These are phyloP conservation scores for Lavandula angustifolia DNA, from an alignment of 257 asterid species.

Conservation along the genomic window DNA sequence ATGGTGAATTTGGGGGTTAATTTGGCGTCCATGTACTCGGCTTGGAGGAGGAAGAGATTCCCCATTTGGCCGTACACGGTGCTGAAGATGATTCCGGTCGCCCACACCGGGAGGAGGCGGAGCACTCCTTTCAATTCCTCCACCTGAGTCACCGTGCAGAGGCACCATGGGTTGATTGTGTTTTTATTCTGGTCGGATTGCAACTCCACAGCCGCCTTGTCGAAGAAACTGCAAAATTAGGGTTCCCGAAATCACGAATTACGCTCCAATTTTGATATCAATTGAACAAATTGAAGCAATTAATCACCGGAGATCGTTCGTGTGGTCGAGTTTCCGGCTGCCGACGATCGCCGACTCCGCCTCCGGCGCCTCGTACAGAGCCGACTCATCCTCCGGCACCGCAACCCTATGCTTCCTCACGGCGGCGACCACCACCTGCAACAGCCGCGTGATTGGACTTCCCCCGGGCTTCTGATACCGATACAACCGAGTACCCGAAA, in stretches of 20 bases:
- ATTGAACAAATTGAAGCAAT: too few species aligned
- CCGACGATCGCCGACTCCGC: slow-evolving; percentile 53
- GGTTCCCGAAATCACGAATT: too few species aligned
- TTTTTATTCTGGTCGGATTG: slow-evolving; percentile 40
- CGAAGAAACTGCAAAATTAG: slow-evolving; percentile 78
- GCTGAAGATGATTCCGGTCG: slow-evolving; percentile 65
- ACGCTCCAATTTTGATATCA: too few species aligned
- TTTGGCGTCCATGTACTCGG: slow-evolving; percentile 52
- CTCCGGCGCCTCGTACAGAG: slow-evolving; percentile 50
- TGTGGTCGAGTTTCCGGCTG: slow-evolving; percentile 63
- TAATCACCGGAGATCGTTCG: slow-evolving; percentile 46
- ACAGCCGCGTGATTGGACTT: slow-evolving; percentile 66
- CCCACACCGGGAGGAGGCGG: slow-evolving; percentile 63
- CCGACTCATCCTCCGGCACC: slow-evolving; percentile 49
- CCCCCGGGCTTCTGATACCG: slow-evolving; percentile 79
- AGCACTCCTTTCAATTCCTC: slow-evolving; percentile 65
- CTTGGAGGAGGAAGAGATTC: slow-evolving; percentile 60
- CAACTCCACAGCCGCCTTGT: slow-evolving; percentile 59
- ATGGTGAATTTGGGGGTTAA: slow-evolving; percentile 51
- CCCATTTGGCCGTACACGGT: slow-evolving; percentile 62
- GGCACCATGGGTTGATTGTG: slow-evolving; percentile 50
- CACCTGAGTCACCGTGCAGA: slow-evolving; percentile 70
- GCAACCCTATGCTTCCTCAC: slow-evolving; percentile 44
- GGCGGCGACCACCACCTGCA: slow-evolving; percentile 69
- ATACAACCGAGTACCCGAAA: slow-evolving; percentile 57